A percentile compares a stretch with the other conserved stretches of the same genome.
phyloP scores from a whole-genome alignment of 257 asterid species.

The Salvia rosmarinus region DNA sequence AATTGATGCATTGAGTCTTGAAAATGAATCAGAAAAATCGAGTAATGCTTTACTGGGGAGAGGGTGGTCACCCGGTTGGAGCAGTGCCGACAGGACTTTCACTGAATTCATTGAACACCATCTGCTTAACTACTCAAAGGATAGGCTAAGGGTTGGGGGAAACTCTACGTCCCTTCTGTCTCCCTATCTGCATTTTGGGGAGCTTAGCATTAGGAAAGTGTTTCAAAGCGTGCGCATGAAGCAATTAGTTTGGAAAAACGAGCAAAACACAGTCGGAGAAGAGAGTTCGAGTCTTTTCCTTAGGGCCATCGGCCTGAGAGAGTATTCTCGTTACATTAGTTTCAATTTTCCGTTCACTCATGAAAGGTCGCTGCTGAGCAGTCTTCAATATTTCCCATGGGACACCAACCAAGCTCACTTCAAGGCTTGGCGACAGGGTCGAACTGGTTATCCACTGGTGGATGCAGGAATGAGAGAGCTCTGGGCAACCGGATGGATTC shows the following conservation, averaged over 20 bases:
- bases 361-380: constrained; percentile 64
- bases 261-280: constrained; percentile 56
- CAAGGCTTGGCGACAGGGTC: constrained; percentile 93
- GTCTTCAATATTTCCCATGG: constrained; percentile 82
- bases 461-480: constrained; percentile 98
- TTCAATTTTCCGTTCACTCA: constrained; percentile 90
- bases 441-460: constrained; percentile 88
- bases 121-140: constrained; percentile 64
- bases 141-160: constrained; percentile 62
- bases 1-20: constrained; percentile 74
- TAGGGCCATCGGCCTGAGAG: constrained; percentile 76
- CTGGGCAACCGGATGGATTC: constrained; percentile 98
- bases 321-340: constrained; percentile 87
- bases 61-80: constrained; percentile 96
- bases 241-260: constrained; percentile 68
- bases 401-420: constrained; percentile 58
- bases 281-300: constrained; percentile 62
- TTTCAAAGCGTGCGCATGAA: constrained; percentile 60
- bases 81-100: constrained; percentile 73
- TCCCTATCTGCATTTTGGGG: constrained; percentile 88
- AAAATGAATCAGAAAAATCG: constrained; percentile 77
- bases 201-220: constrained; percentile 74
- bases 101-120: constrained; percentile 66
- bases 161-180: constrained; percentile 85
- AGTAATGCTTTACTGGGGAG: constrained; percentile 85